Evolutionary conservation across 176 grass and related monocot genomes (phyloP).

Genomic region (Melocanna baccifera): DNA sequence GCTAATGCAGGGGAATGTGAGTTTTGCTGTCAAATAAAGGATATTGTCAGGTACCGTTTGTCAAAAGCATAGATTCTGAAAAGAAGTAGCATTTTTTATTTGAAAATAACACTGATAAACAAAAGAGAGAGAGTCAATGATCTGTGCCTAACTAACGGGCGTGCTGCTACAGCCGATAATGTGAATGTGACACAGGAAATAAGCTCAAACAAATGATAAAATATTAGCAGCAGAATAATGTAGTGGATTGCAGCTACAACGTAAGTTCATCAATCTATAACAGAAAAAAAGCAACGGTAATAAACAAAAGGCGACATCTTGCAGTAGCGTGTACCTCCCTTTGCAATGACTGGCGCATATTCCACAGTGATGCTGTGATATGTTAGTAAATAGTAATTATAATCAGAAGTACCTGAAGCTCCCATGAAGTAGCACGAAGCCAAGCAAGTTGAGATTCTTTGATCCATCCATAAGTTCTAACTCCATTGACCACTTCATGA

Average conservation of each 20-base stretch:
- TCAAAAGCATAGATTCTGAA: not conserved
- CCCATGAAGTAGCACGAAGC: constrained; percentile 53
- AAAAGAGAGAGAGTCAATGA: not conserved
- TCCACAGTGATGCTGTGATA: not conserved
- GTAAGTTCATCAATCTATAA: not conserved
- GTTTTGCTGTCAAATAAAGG: constrained; percentile 43
- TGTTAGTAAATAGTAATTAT: not conserved
- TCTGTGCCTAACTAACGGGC: not conserved
- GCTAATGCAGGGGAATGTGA: constrained; percentile 45
- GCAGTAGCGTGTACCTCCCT: not conserved
- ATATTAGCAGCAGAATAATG: not conserved
- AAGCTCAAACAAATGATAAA: not conserved
- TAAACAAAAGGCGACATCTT: not conserved
- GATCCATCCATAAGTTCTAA: constrained; percentile 91
- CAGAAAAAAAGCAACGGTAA: not conserved
- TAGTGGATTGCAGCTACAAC: not conserved
- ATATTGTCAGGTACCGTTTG: not conserved
- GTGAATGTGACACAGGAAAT: not conserved
- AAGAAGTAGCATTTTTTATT: not conserved
- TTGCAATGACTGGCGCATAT: not conserved
- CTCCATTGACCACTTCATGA: constrained; percentile 56
- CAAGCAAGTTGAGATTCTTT: constrained; percentile 77
- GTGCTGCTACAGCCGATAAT: not conserved
- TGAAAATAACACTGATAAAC: not conserved
- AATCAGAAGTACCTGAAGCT: constrained; percentile 57